Evolutionary conservation across 2,329 filamentous ascomycete species (phyloP).

Genomic region (Cladophialophora carrionii): DNA sequence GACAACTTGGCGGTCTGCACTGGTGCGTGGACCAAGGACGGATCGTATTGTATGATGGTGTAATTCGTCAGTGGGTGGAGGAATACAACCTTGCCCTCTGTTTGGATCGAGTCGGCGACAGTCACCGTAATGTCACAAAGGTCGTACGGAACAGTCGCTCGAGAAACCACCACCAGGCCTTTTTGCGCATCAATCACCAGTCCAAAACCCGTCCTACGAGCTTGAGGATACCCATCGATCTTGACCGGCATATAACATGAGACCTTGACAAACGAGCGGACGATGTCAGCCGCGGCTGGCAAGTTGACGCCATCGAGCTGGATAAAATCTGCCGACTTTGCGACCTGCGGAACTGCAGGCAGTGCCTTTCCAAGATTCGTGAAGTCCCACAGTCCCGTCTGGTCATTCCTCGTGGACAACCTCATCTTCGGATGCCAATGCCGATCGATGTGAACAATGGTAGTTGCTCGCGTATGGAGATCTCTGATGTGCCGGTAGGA

Average conservation of each 20-base stretch:
- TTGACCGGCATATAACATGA: conserved; percentile 93
- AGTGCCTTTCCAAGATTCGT: conserved; percentile 79
- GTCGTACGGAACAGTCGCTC: conserved; percentile 93
- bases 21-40: conserved; percentile 86
- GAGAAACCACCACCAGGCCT: conserved; percentile 88
- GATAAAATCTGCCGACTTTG: conserved; percentile 85
- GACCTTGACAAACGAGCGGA: conserved; percentile 92
- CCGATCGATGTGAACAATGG: conserved; percentile 87
- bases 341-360: conserved; percentile 71
- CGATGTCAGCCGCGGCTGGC: conserved; percentile 86
- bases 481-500: conserved; percentile 96
- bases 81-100: conserved; percentile 92
- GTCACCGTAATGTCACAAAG: conserved; percentile 95
- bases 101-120: conserved; percentile 93
- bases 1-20: conserved; percentile 87
- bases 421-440: conserved; percentile 98
- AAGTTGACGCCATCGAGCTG: conserved; percentile 86
- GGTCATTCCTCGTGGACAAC: conserved; percentile 85
- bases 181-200: conserved; percentile 97
- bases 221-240: conserved; percentile 95
- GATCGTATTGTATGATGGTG: conserved; percentile 92
- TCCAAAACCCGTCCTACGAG: conserved; percentile 91
- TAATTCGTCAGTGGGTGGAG: conserved; percentile 97
- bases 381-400: conserved; percentile 92
- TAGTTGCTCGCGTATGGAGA: conserved; percentile 90